phyloP scores from a whole-genome alignment of 2,329 filamentous ascomycete genomes.

The Ascochyta pisi region DNA sequence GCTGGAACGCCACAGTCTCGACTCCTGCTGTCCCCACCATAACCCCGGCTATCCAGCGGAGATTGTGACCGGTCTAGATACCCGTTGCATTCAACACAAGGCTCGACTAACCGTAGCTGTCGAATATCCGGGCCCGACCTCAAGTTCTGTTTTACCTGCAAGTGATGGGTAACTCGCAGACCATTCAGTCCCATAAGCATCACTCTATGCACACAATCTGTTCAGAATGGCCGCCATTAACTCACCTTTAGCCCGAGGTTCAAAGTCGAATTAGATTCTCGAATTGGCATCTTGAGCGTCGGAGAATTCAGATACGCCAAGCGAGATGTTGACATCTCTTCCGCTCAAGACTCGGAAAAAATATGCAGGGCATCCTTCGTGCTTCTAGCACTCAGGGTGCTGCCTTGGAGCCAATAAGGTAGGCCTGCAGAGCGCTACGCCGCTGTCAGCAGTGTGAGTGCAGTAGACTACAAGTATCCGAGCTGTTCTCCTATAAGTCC shows the following conservation, averaged over 20 bases:
- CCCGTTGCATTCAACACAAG: not conserved
- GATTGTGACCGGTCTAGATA: conserved; percentile 1
- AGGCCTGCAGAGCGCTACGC: not conserved
- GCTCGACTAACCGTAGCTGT: not conserved
- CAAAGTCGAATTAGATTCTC: not conserved
- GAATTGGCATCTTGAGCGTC: not conserved
- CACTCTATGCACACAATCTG: too few relatives aligned
- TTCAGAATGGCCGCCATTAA: too few relatives aligned
- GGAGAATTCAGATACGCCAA: not conserved
- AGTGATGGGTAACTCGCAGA: not conserved
- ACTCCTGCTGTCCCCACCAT: not conserved
- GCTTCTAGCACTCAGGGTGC: not conserved
- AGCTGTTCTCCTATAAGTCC: not conserved
- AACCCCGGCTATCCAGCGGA: not conserved
- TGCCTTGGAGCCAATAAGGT: not conserved
- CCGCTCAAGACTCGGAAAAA: not conserved
- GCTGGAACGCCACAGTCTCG: not conserved
- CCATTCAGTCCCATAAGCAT: not conserved
- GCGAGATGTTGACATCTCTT: not conserved
- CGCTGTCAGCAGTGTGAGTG: not conserved
- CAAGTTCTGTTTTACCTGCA: not conserved
- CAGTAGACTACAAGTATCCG: not conserved
- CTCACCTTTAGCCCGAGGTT: not conserved
- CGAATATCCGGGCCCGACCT: not conserved
- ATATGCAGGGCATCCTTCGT: conserved; percentile 1